A percentile compares a stretch with the other conserved stretches of the same genome.
phyloP scores from a whole-genome alignment of 192 early-diverging fungal species.

The Coemansia sp. region DNA sequence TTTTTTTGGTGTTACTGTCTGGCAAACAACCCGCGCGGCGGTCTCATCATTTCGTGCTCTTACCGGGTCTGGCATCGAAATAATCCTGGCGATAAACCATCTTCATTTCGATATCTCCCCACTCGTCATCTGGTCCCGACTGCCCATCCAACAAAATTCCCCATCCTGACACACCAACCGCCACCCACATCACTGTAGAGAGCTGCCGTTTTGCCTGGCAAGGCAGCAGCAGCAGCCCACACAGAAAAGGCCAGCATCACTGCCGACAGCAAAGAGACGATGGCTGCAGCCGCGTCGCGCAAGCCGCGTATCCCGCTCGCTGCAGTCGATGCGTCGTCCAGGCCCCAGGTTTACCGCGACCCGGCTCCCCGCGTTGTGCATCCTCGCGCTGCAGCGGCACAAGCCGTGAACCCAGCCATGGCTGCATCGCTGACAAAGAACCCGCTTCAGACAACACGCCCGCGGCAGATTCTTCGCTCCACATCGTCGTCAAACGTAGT shows the following conservation, averaged over 20 bases:
- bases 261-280: slow-evolving; percentile 17
- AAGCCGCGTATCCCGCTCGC: slow-evolving; percentile 43
- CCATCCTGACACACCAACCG: not conserved
- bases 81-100: not conserved
- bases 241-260: slow-evolving; percentile 1
- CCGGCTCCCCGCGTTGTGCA: slow-evolving; percentile 13
- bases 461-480: slow-evolving; percentile 22
- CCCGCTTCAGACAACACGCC: not conserved
- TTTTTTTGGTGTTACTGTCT: not conserved
- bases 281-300: slow-evolving; percentile 26
- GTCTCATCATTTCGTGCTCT: not conserved
- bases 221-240: slow-evolving; percentile 4
- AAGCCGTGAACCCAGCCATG: slow-evolving; percentile 3
- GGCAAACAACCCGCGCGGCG: not conserved
- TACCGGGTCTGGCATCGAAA: slow-evolving; percentile 1
- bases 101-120: not conserved
- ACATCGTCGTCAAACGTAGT: slow-evolving; percentile 36
- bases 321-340: slow-evolving; percentile 20
- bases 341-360: slow-evolving; percentile 40
- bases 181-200: not conserved
- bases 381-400: slow-evolving; percentile 12
- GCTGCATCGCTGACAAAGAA: slow-evolving; percentile 1
- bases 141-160: not conserved
- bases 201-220: slow-evolving; percentile 6
- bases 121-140: not conserved